A percentile compares a stretch with the other conserved stretches of the same genome.
Conservation (phyloP, 2,329 filamentous ascomycete genomes). For the Plenodomus tracheiphilus region DNA sequence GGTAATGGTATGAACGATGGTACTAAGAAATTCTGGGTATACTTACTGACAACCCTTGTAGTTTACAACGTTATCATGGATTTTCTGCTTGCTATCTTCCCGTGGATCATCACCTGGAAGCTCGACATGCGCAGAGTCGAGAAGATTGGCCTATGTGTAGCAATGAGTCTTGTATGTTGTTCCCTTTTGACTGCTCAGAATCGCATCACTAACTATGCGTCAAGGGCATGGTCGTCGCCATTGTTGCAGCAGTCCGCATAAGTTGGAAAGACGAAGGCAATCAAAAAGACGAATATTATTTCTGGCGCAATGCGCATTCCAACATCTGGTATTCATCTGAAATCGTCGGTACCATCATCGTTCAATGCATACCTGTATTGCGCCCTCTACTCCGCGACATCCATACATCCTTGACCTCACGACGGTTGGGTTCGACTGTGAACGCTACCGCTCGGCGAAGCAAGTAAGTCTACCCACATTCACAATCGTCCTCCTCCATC, state of each 20-base stretch:
- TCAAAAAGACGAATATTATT: constrained; percentile 51
- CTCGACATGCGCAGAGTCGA: constrained; percentile 54
- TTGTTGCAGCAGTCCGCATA: constrained; percentile 54
- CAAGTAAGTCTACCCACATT: constrained; percentile 15
- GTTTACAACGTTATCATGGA: constrained; percentile 61
- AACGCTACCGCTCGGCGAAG: constrained; percentile 15
- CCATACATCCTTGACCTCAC: constrained; percentile 45
- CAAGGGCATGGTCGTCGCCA: constrained; percentile 53
- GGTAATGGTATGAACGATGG: constrained; percentile 51
- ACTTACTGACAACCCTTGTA: constrained; percentile 22
- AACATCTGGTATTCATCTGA: constrained; percentile 58
- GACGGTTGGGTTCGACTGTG: constrained; percentile 25
- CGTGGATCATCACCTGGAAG: constrained; percentile 55
- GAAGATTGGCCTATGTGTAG: constrained; percentile 55
- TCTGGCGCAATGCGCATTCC: constrained; percentile 53
- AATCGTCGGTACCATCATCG: constrained; percentile 58
- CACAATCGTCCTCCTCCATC: neutral
- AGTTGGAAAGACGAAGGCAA: constrained; percentile 56
- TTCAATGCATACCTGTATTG: constrained; percentile 58
- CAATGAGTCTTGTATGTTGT: constrained; percentile 51
- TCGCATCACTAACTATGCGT: constrained; percentile 1
- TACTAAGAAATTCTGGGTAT: no score
- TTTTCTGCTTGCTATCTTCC: constrained; percentile 55
- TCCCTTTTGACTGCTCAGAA: no score
- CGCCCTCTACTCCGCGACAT: constrained; percentile 53